Conservation (phyloP, 2,329 filamentous ascomycete genomes). For the Amylocarpus encephaloides region DNA sequence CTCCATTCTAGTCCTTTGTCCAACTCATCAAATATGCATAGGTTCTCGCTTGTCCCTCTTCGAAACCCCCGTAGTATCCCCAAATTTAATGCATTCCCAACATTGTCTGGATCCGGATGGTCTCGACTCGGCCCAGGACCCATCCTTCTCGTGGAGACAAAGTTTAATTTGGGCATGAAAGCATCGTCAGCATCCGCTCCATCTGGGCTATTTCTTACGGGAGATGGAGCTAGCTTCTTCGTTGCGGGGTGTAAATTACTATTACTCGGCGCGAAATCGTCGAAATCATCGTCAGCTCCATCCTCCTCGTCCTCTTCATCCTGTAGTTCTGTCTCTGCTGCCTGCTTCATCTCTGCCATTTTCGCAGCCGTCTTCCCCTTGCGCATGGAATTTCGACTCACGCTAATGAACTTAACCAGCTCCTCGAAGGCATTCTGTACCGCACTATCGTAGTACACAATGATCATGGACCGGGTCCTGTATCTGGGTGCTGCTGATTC, state of each 20-base stretch:
- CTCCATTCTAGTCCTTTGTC: constrained; percentile 76
- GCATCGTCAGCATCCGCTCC: constrained; percentile 27
- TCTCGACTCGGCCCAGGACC: constrained; percentile 27
- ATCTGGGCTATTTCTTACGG: constrained; percentile 9
- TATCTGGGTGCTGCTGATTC: constrained; percentile 38
- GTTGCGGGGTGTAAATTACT: constrained; percentile 1
- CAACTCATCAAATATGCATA: constrained; percentile 61
- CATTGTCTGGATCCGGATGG: constrained; percentile 4
- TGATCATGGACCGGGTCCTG: constrained; percentile 67
- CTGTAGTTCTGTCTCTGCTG: constrained; percentile 53
- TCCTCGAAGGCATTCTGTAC: constrained; percentile 78
- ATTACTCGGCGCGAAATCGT: not conserved
- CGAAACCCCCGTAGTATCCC: constrained; percentile 23
- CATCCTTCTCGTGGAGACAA: constrained; percentile 36
- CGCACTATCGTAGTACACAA: constrained; percentile 88
- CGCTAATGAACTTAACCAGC: constrained; percentile 74
- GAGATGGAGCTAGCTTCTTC: not conserved
- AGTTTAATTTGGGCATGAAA: constrained; percentile 32
- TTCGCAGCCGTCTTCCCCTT: constrained; percentile 82
- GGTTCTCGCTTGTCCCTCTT: constrained; percentile 12
- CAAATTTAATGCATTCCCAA: constrained; percentile 17
- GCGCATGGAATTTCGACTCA: constrained; percentile 74
- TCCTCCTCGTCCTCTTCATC: constrained; percentile 38
- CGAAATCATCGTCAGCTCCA: constrained; percentile 4
- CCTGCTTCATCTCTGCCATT: constrained; percentile 57